A percentile compares a stretch with the other conserved stretches of the same genome.
Conservation (phyloP, 805 yeast species). For the Candida multigemmis region DNA sequence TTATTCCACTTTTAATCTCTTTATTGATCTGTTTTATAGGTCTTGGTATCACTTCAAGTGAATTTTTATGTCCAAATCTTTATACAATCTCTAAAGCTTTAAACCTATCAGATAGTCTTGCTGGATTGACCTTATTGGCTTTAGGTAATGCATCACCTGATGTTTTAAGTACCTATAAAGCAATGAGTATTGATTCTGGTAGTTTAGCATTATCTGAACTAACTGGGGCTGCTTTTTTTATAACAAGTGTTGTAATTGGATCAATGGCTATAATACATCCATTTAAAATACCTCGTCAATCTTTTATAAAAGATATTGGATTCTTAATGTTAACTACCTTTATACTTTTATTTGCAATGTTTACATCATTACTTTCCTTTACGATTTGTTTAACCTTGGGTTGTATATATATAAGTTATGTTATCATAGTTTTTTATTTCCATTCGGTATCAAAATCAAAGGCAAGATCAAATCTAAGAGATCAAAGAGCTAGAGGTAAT, state of each 20-base stretch:
- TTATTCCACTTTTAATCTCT: constrained; percentile 10
- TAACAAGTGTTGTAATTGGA: constrained; percentile 75
- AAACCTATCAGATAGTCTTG: constrained; percentile 62
- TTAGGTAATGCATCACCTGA: constrained; percentile 93
- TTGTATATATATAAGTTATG: constrained; percentile 48
- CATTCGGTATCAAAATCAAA: constrained; percentile 11
- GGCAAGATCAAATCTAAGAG: constrained; percentile 7
- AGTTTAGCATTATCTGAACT: constrained; percentile 83
- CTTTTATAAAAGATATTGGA: constrained; percentile 52
- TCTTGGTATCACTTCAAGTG: constrained; percentile 75
- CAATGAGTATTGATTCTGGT: constrained; percentile 63
- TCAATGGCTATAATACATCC: constrained; percentile 64
- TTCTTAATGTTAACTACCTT: constrained; percentile 46
- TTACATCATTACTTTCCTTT: constrained; percentile 45
- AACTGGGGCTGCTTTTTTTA: constrained; percentile 83
- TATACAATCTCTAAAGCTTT: constrained; percentile 53
- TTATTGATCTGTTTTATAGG: constrained; percentile 43
- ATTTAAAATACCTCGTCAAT: constrained; percentile 39
- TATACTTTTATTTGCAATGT: constrained; percentile 41
- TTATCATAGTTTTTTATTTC: constrained; percentile 31
- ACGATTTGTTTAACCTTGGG: constrained; percentile 54
- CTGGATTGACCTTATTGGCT: constrained; percentile 83
- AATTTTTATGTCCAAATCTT: constrained; percentile 72
- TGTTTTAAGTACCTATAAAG: constrained; percentile 73
- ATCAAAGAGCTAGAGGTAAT: constrained; percentile 14